These are phyloP conservation scores for Boechera stricta DNA, from an alignment of 345 rosid genomes.

Conservation along the genomic window DNA sequence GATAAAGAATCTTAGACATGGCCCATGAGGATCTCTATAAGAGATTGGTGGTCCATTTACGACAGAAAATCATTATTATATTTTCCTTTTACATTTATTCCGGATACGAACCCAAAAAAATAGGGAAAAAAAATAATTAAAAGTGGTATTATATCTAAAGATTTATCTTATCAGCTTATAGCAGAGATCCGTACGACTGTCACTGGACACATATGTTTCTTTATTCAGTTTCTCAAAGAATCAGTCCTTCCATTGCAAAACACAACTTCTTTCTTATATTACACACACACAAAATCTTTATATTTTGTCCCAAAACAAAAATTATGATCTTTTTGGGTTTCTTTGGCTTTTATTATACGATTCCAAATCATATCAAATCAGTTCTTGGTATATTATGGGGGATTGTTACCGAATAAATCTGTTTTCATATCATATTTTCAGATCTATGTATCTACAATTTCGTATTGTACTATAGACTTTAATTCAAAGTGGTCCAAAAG, in stretches of 20 bases:
- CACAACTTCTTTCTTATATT: slow-evolving; percentile 35
- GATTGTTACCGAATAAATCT: slow-evolving; percentile 32
- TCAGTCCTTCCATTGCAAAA: slow-evolving; percentile 35
- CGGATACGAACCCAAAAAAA: not conserved
- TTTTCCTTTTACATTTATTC: slow-evolving; percentile 1
- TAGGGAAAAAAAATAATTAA: not conserved
- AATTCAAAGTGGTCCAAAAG: slow-evolving; percentile 39
- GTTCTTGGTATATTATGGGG: slow-evolving; percentile 28
- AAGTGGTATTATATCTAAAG: slow-evolving; percentile 3
- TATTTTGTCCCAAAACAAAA: slow-evolving; percentile 11
- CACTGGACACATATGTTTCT: slow-evolving; percentile 37
- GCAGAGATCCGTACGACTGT: slow-evolving; percentile 43
- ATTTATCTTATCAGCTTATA: slow-evolving; percentile 7
- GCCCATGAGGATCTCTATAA: slow-evolving; percentile 11
- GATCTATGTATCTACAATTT: slow-evolving; percentile 8
- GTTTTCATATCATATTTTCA: slow-evolving; percentile 20
- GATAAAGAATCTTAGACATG: slow-evolving; percentile 12
- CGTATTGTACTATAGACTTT: not conserved
- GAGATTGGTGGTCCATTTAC: slow-evolving; percentile 20
- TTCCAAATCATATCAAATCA: slow-evolving; percentile 37
- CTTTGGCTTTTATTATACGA: slow-evolving; percentile 26
- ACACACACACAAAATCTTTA: slow-evolving; percentile 33
- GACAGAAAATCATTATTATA: not conserved
- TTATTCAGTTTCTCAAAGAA: slow-evolving; percentile 32
- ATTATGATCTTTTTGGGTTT: slow-evolving; percentile 3